A percentile compares a stretch with the other conserved stretches of the same genome.
Conservation (phyloP, 2,329 filamentous ascomycete species). For the Gliomastix tumulicola region DNA sequence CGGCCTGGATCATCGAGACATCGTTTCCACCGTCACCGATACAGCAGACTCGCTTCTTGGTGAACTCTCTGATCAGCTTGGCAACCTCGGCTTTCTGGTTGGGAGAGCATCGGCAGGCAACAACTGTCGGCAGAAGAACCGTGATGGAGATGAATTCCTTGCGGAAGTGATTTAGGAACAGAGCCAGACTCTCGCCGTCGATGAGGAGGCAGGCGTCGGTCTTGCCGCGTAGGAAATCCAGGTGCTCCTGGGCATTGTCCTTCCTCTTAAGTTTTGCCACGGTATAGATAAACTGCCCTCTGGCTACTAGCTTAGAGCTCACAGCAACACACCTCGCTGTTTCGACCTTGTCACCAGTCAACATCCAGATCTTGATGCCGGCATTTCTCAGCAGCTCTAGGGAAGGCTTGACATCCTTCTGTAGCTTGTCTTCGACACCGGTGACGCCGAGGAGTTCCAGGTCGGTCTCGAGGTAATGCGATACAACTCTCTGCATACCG, state of each 20-base stretch:
- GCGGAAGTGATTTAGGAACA: constrained; percentile 78
- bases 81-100: constrained; percentile 96
- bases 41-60: constrained; percentile 92
- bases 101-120: constrained; percentile 93
- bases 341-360: constrained; percentile 97
- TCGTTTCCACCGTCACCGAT: constrained; percentile 98
- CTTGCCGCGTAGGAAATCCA: constrained; percentile 84
- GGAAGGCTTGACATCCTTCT: constrained; percentile 91
- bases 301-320: constrained; percentile 84
- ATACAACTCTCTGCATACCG: constrained; percentile 73
- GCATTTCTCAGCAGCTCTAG: constrained; percentile 93
- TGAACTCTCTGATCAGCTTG: constrained; percentile 80
- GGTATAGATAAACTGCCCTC: constrained; percentile 94
- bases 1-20: constrained; percentile 98
- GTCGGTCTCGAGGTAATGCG: constrained; percentile 76
- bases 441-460: constrained; percentile 95
- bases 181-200: constrained; percentile 81
- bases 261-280: constrained; percentile 79
- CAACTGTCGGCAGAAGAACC: constrained; percentile 81
- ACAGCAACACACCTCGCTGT: constrained; percentile 95
- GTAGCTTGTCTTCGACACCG: constrained; percentile 94
- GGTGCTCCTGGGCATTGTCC: constrained; percentile 76
- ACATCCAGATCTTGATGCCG: constrained; percentile 99
- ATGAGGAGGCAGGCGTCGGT: constrained; percentile 84
- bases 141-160: constrained; percentile 83